These are phyloP conservation scores for cucumber (Cucumis sativus) DNA, from an alignment of 306 rosid genomes.

Conservation along the genomic window Cucumber_9930_V3 NC_026657.2:16281501-16282000, in stretches of 20 bases:
- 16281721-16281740: not conserved
- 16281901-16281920: too few species aligned
- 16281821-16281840: not conserved
- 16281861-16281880: too few species aligned
- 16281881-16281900: too few species aligned
- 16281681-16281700: not conserved
- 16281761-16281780: not conserved
- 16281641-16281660: not conserved
- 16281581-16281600: not conserved
- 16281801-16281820: not conserved
- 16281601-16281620: too few species aligned
- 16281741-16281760: not conserved
- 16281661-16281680: not conserved
- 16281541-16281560: not conserved
- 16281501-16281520: not conserved
- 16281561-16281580: not conserved
- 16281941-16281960: too few species aligned
- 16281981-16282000: too few species aligned
- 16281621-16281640: not conserved
- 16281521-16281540: not conserved
- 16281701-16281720: not conserved
- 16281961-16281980: too few species aligned
- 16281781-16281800: not conserved
- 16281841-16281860: not conserved
- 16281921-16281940: too few species aligned